Base-by-base conservation (phyloP, 805 yeast species). In the Saccharomycopsis vini region DNA sequence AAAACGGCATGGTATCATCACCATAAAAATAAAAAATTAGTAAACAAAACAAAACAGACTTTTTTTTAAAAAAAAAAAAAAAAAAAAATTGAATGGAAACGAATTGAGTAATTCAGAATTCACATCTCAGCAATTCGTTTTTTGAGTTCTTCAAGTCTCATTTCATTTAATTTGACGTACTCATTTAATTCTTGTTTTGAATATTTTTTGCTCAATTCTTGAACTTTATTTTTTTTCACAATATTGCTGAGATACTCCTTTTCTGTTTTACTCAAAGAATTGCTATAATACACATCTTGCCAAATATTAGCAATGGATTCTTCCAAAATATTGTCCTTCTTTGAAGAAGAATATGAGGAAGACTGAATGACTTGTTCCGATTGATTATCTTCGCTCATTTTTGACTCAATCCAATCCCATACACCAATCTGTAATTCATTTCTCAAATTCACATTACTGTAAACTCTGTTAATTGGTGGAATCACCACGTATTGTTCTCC, bases 341-440 rank as follows among this genome's bases (percentile, higher is more conserved):
- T n/a, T n/a, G 16, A 5, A 5, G 12, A 28, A 28, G 31, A 13
- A 28, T 10, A 28, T 28, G 31, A 6, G n/a, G n/a, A n/a, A n/a
- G n/a, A n/a, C n/a, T n/a, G n/a, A n/a, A n/a, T n/a, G n/a, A 18
- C n/a, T 10, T 26, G 28, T 18, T 36, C 31, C n/a, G 7, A 12
- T 16, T 6, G 5, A 12, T 35, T 23, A 5, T 24, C 40, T 18
- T 29, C 29, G 15, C 16, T 22, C 10, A 37, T 7, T 22, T 42
- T 41, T 10, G 31, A 19, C 20, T 47, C 51, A 5, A 47, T 36
- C 51, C 51, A 47, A 19, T 47, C 51, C 51, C 51, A 47, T 18
- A 47, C 29, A 13, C 42, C 43, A 12, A 41, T 19, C 20, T 45
- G 46, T 16, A 45, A 36, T 28, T 47, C 48, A 33, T 35, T 45